These are phyloP conservation scores for Fusarium scirpi DNA, from an alignment of 2,329 filamentous ascomycete genomes.

Conservation along the genomic window DNA sequence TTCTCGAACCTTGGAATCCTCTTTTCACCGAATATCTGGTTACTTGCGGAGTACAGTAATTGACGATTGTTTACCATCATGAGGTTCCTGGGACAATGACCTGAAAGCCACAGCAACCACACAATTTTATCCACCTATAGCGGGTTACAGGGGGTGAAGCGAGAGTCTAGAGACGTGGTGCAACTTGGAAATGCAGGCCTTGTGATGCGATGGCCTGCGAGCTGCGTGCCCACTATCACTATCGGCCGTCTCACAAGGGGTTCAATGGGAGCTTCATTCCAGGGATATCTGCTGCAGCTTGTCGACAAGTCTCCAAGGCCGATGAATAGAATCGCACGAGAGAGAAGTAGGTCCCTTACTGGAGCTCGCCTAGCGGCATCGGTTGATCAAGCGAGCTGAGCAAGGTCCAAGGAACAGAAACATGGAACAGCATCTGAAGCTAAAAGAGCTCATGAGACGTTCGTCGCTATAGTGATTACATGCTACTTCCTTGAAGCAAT, in stretches of 20 bases:
- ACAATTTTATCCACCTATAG: slow-evolving; percentile 29
- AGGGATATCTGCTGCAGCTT: slow-evolving; percentile 36
- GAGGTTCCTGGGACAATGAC: slow-evolving; percentile 7
- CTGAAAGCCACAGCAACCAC: slow-evolving; percentile 39
- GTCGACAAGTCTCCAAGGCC: slow-evolving; percentile 19
- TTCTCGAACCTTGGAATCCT: slow-evolving; percentile 2
- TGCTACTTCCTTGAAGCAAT: slow-evolving; percentile 34
- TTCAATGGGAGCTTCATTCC: slow-evolving; percentile 4
- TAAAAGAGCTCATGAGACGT: slow-evolving; percentile 32
- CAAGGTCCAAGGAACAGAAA: slow-evolving; percentile 18
- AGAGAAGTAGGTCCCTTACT: slow-evolving; percentile 26
- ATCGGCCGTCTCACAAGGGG: slow-evolving; percentile 27
- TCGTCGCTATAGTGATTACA: slow-evolving; percentile 36
- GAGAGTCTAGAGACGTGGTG: slow-evolving; percentile 29
- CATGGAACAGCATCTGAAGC: slow-evolving; percentile 9
- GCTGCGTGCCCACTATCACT: slow-evolving; percentile 28
- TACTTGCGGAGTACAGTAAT: not conserved
- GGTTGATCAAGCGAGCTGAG: slow-evolving; percentile 37
- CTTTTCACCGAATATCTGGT: slow-evolving; percentile 5
- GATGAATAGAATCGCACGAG: slow-evolving; percentile 27
- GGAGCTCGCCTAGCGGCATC: slow-evolving; percentile 29
- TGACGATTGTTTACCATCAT: slow-evolving; percentile 29
- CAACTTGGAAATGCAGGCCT: slow-evolving; percentile 43
- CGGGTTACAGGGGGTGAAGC: slow-evolving; percentile 41
- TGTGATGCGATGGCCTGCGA: slow-evolving; percentile 38